Evolutionary conservation across 495 filamentous ascomycete genomes (phyloP), one percentile per base, ranked within the genome.

Genomic region (Talaromyces nanjingensis): DNA sequence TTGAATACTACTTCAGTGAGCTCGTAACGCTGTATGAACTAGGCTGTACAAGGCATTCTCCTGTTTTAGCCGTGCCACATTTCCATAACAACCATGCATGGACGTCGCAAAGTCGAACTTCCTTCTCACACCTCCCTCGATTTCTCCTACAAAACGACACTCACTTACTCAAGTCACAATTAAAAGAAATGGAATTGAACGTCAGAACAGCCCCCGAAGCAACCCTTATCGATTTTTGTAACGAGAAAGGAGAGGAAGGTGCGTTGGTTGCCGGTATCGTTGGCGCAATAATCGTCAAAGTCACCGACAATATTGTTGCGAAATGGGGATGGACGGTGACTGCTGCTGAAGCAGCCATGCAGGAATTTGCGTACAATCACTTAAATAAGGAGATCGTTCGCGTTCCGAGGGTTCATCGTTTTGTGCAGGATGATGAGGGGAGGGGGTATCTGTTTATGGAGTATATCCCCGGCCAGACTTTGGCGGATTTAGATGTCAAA

Each of bases 311-410:
- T 5, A 66, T 66, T 20, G 52, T 63, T 6, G 59, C 62, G 14
- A 66, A 66, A 52, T 63, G 64, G 60, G 65, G 60, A 47, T 60
- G 58, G 58, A 60, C 58, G 16, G 63, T 54, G 20, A 62, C 56
- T 60, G 58, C 60, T 18, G 58, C 66, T 62, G 63, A 67, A 59
- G 59, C 64, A 58, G 59, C 20, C 7, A 65, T 60, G 33, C 62
- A 65, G 6, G 42, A 59, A 63, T 66, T 59, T 49, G 63, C 57
- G n/a, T 33, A 25, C 37, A 60, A n/a, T n/a, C n/a, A n/a, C n/a
- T n/a, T n/a, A n/a, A n/a, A n/a, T n/a, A n/a, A n/a, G n/a, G n/a
- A n/a, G n/a, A n/a, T n/a, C n/a, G n/a, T 65, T 52, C 56, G 56
- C 27, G 56, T 65, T 1, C 63, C 63, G 0, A 24, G 25, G 27